These are phyloP conservation scores for Podila epicladia DNA, from an alignment of 192 early-diverging fungal genomes.

Conservation along the genomic window DNA sequence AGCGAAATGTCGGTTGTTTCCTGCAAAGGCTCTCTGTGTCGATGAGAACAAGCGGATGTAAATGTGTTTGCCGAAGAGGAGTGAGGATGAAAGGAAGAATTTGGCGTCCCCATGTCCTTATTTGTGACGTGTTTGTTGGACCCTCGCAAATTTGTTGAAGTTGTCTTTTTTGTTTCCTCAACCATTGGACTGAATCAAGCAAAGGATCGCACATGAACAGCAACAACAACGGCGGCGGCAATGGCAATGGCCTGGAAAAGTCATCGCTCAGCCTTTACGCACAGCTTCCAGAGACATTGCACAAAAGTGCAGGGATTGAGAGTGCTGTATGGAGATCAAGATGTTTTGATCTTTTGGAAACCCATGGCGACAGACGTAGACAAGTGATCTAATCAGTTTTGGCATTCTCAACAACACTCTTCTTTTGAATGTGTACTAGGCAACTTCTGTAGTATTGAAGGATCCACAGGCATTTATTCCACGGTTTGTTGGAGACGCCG, in stretches of 20 bases:
- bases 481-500: constrained; percentile 19
- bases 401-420: background rate
- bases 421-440: background rate
- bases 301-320: constrained; percentile 21
- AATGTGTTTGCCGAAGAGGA: no score
- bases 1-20: no score
- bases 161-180: background rate
- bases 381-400: background rate
- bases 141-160: no score
- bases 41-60: no score
- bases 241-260: background rate
- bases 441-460: background rate
- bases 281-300: constrained; percentile 14
- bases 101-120: no score
- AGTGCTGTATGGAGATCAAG: constrained; percentile 7
- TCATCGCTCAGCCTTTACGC: constrained; percentile 28
- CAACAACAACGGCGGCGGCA: constrained; percentile 7
- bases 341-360: background rate
- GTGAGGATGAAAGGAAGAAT: no score
- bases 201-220: constrained; percentile 19
- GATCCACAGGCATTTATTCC: constrained; percentile 18
- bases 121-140: no score
- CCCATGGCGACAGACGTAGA: background rate
- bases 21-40: no score
- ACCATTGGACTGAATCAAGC: no score